phyloP scores from a whole-genome alignment of 108 stramenopile genomes.

The Fragilariopsis cylindrus region DNA sequence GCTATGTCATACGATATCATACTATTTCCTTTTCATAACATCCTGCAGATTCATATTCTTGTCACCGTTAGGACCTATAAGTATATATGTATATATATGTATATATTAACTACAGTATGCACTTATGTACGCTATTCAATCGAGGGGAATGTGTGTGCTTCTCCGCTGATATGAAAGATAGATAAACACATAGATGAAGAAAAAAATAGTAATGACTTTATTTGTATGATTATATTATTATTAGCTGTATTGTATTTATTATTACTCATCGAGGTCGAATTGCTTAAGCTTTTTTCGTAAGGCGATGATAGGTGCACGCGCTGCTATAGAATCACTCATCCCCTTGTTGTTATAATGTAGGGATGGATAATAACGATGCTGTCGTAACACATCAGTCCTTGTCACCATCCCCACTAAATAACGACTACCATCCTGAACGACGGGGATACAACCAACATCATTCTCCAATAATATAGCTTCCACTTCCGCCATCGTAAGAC shows the following conservation, averaged over 20 bases:
- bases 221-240: neutral
- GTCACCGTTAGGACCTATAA: no score
- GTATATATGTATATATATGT: no score
- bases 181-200: neutral
- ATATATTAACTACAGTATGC: no score
- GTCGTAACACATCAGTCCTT: constrained; percentile 83
- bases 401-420: constrained; percentile 86
- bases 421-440: constrained; percentile 72
- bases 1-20: no score
- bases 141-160: no score
- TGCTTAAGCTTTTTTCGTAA: constrained; percentile 76
- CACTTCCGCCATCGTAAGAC: constrained; percentile 80
- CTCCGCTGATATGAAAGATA: neutral
- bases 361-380: constrained; percentile 82
- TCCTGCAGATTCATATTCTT: no score
- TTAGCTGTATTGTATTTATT: neutral
- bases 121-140: no score
- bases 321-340: constrained; percentile 72
- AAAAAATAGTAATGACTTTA: neutral
- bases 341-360: constrained; percentile 92
- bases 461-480: constrained; percentile 78
- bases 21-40: no score
- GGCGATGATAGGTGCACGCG: constrained; percentile 78
- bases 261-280: constrained; percentile 68
- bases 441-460: constrained; percentile 88